Evolutionary conservation across 2,329 filamentous ascomycete species (phyloP), one percentile per base, ranked within the genome.

Genomic region (Trichophyton benhamiae): DNA sequence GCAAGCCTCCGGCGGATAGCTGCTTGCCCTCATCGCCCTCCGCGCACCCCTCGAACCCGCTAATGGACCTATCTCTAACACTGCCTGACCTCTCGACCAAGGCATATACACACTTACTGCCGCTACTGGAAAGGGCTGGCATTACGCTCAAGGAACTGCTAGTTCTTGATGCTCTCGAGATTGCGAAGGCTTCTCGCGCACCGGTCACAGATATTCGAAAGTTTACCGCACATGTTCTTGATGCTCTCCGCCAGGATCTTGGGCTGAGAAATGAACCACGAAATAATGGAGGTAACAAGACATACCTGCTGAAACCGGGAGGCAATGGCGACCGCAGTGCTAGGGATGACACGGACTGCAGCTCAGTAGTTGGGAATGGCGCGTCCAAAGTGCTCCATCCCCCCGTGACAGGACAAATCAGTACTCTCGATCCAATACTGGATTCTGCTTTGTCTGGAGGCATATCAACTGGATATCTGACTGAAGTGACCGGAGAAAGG

Each of bases 401-500:
- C 22, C 63, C 59, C 6, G 13, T 36, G 44, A 58, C 80, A 79
- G 77, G 74, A 49, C 79, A 77, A 55, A 89, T 97, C 74, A 95
- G 87, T 76, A 95, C 89, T 0, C 81, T 96, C 49, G 89, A 95
- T 72, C 78, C 82, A 58, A 74, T 75, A 42, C 79, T 99, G 36
- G 92, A 99, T 72, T 71, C 70, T 44, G 77, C 82, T 1, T 79
- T 97, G 44, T 83, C 83, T 63, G 92, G 91, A 57, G 94, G 94
- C 20, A 82, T 97, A 61, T 88, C 87, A 0, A 81, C 85, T 1
- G 88, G 91, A 55, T 87, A 87, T 74, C 79, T 99, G 69, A 91
- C 89, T 6, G 94, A 99, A 73, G 81, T 99, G 63, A 88, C 90
- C 1, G 94, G 94, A 62, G 94, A 97, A 78, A 95, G 90, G 85